Base-by-base conservation (phyloP, 2,329 filamentous ascomycete species). In the Grosmannia penicillata region DNA sequence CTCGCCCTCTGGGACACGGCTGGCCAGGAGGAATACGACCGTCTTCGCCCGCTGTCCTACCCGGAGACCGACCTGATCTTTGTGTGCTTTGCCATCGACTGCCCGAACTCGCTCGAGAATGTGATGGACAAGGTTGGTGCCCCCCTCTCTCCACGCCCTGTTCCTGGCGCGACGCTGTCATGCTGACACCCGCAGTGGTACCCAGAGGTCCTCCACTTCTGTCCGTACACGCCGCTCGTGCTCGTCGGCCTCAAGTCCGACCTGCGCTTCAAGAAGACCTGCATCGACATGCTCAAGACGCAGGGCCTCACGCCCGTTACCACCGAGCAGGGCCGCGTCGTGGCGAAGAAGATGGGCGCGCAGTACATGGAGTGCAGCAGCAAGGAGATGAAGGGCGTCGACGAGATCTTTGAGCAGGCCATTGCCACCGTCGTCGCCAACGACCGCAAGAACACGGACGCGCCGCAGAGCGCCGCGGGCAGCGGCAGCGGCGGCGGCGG, bases 61-160 rank as follows among this genome's bases (percentile, higher is more conserved):
- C 91, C 91, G 4, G 91, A 98, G 63, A 98, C 91, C 11, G 91
- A 98, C 59, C 72, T 98, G 25, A 78, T 98, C 43, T 96, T 98
- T 59, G 91, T 98, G 49, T 98, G 91, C 69, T 98, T 98, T 60
- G 91, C 91, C 47, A 95, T 98, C 54, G 91, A 98, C 62, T 98
- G 91, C 59, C 91, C 91, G 26, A 95, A 94, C 60, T 96, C 89
- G 7, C 70, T 98, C 38, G 91, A 98, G 56, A 98, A 98, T 60
- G 89, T 98, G 42, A 80, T 96, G 66, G 91, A 98, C 66, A 98
- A 98, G 80, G 91, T 95, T 65, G 45, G 66, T 49, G 65, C 48
- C 21, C 11, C 21, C 25, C 19, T 28, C 27, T 35, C 21, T 17
- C 11, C 39, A 37, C 14, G n/a, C 33, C 25, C 33, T 35, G 8